A percentile compares a stretch with the other conserved stretches of the same genome.
Conservation (phyloP, 192 early-diverging fungal genomes). For the Coemansia sp. region DNA sequence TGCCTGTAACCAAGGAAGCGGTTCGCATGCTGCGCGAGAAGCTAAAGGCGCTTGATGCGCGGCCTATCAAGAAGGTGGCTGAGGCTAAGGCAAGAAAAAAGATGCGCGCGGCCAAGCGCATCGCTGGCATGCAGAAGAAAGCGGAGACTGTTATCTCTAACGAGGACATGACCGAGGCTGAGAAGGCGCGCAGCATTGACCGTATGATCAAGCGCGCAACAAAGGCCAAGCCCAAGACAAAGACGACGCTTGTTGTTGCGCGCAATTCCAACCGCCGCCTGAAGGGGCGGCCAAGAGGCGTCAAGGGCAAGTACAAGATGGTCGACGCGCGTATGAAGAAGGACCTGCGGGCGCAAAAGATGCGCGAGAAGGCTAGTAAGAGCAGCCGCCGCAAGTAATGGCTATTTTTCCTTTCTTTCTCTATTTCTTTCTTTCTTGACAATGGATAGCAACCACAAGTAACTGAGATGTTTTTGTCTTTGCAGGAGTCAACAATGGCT, state of each 20-base stretch:
- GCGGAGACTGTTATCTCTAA: slow-evolving; percentile 82
- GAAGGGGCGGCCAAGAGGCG: slow-evolving; percentile 92
- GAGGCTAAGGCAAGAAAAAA: slow-evolving; percentile 98
- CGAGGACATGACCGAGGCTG: slow-evolving; percentile 86
- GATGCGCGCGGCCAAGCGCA: slow-evolving; percentile 71
- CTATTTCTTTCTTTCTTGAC: too few relatives aligned
- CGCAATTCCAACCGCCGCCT: slow-evolving; percentile 76
- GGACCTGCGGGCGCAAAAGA: slow-evolving; percentile 84
- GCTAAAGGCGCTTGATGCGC: slow-evolving; percentile 88
- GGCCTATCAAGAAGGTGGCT: slow-evolving; percentile 99
- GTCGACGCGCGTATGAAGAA: slow-evolving; percentile 97
- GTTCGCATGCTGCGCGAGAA: slow-evolving; percentile 80
- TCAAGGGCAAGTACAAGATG: slow-evolving; percentile 98
- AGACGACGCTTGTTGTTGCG: slow-evolving; percentile 90
- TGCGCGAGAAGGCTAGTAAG: slow-evolving; percentile 42
- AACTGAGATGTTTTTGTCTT: too few relatives aligned
- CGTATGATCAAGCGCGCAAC: slow-evolving; percentile 84
- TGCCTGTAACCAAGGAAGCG: slow-evolving; percentile 98
- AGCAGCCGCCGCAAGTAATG: slow-evolving; percentile 14
- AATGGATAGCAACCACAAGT: too few relatives aligned
- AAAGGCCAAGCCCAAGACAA: slow-evolving; percentile 75
- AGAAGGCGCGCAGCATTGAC: slow-evolving; percentile 80
- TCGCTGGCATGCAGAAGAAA: slow-evolving; percentile 87
- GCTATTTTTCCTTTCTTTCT: too few relatives aligned
- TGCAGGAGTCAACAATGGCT: too few relatives aligned